Conservation (phyloP, 164 flowering plant genomes). For the Magnolia changhungtana region DNA sequence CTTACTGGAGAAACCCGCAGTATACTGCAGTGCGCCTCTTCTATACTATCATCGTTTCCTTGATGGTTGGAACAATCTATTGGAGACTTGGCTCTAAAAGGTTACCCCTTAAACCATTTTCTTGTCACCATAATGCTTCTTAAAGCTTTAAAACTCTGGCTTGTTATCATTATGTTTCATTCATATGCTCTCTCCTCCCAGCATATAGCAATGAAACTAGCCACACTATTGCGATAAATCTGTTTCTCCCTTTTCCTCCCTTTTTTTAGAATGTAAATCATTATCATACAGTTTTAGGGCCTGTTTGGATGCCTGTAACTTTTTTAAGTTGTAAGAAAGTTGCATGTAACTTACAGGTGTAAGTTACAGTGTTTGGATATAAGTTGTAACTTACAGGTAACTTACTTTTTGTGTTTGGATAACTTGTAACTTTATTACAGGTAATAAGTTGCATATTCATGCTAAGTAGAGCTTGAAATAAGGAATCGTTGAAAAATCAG, state of each 20-base stretch:
- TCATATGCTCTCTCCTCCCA: background rate
- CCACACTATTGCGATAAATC: background rate
- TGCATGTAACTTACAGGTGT: no score
- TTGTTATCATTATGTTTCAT: background rate
- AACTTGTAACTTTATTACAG: no score
- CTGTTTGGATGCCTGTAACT: no score
- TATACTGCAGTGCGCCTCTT: constrained; percentile 94
- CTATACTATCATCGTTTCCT: constrained; percentile 84
- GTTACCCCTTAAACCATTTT: constrained; percentile 27
- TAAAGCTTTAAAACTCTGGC: background rate
- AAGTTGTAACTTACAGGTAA: no score
- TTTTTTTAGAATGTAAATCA: background rate
- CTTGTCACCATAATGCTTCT: no score
- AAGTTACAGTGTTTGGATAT: no score
- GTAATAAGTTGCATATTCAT: no score
- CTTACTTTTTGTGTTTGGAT: no score
- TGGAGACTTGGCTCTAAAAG: constrained; percentile 93
- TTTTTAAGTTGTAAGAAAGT: no score
- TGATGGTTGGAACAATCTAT: constrained; percentile 95
- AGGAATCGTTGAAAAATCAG: no score
- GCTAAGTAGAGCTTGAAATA: no score
- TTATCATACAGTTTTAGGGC: background rate
- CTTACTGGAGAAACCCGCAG: constrained; percentile 97
- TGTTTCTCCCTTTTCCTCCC: background rate
- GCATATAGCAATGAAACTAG: background rate